Percentiles rank a stretch among this genome's conserved stretches.
Evolutionary conservation across 225 moss, liverwort and hornwort species (phyloP).

Genomic region (Physcomitrellopsis africana): DNA sequence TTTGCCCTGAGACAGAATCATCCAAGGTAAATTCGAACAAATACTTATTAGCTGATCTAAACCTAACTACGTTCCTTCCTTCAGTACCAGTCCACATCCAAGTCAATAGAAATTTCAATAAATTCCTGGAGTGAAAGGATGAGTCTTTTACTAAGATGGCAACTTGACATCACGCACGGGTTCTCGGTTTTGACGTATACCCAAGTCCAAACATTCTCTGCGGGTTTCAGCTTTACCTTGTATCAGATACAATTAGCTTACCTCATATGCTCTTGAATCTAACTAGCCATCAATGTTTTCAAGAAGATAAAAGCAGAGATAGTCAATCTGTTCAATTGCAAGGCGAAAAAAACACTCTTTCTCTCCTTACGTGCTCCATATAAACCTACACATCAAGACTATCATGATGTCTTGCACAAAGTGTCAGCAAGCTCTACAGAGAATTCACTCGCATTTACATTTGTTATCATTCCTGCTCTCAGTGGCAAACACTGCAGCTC

Average conservation of each 20-base stretch:
- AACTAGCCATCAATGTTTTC: conserved; percentile 14
- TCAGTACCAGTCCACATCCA: conserved; percentile 16
- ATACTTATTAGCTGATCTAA: conserved; percentile 19
- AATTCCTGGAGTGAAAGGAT: conserved; percentile 22
- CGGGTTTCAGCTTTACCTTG: conserved; percentile 27
- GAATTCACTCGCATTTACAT: not conserved
- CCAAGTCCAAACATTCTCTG: conserved; percentile 92
- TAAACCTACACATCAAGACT: too few species aligned
- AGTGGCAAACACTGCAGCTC: conserved; percentile 33
- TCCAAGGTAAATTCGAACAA: conserved; percentile 19
- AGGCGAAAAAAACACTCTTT: conserved; percentile 3
- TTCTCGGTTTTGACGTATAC: conserved; percentile 83
- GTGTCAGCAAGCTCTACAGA: too few species aligned
- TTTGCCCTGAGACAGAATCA: conserved; percentile 65
- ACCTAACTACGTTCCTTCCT: conserved; percentile 25
- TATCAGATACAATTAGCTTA: conserved; percentile 8
- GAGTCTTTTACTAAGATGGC: conserved; percentile 55
- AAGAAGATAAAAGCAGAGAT: not conserved
- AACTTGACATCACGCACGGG: conserved; percentile 86
- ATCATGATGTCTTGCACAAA: too few species aligned
- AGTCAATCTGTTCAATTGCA: conserved; percentile 15
- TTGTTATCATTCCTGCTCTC: not conserved
- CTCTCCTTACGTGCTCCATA: too few species aligned
- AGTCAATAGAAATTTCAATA: conserved; percentile 19
- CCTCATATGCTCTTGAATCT: conserved; percentile 1